Evolutionary conservation across 208 protist species (phyloP).

Genomic region (Willaertia magna): DNA sequence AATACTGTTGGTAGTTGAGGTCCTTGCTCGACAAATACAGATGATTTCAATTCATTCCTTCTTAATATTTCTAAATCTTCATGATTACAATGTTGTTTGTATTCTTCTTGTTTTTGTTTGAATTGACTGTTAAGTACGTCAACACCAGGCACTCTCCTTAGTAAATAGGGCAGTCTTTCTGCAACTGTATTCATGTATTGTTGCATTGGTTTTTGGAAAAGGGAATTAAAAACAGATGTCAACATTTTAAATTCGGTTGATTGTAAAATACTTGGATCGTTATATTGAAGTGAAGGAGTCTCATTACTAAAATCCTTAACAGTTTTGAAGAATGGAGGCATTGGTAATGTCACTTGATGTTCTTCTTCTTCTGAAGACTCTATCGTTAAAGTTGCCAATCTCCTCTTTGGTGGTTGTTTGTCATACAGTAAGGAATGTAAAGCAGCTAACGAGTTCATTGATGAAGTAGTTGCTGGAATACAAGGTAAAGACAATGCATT

Average conservation of each 20-base stretch:
- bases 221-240: neutral
- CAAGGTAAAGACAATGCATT: neutral
- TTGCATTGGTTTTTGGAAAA: neutral
- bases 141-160: neutral
- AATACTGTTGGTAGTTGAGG: neutral
- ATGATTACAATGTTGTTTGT: too few relatives aligned
- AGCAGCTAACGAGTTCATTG: neutral
- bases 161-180: neutral
- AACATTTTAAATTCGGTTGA: neutral
- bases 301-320: neutral
- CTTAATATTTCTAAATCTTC: too few relatives aligned
- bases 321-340: neutral
- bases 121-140: neutral
- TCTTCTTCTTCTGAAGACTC: neutral
- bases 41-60: too few relatives aligned
- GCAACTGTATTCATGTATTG: neutral
- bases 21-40: too few relatives aligned
- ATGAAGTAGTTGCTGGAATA: neutral
- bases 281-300: neutral
- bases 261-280: neutral
- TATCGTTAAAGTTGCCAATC: neutral
- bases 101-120: too few relatives aligned
- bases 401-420: neutral
- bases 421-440: neutral
- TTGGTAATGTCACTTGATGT: neutral